phyloP scores from a whole-genome alignment of 768 basidiomycete species.

The Podaxis pistillaris region DNA sequence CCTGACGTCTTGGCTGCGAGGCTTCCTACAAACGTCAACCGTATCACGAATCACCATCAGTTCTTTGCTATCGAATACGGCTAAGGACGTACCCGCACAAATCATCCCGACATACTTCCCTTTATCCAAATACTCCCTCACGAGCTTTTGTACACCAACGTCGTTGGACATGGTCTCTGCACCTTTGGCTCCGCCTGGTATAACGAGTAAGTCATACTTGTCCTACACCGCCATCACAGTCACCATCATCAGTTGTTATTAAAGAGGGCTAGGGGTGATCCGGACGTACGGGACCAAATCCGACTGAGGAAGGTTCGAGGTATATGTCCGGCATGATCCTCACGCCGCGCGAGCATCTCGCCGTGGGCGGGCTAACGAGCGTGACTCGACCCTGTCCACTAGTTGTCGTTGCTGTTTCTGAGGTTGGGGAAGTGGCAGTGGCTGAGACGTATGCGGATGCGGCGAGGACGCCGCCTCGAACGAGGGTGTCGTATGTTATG shows the following conservation, averaged over 20 bases:
- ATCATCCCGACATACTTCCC: conserved; percentile 78
- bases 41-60: neutral
- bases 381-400: conserved; percentile 2
- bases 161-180: conserved; percentile 69
- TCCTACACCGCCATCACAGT: conserved; percentile 37
- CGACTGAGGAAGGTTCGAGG: conserved; percentile 35
- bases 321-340: conserved; percentile 66
- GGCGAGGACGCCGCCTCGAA: conserved; percentile 67
- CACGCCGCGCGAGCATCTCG: conserved; percentile 70
- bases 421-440: conserved; percentile 1
- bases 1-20: conserved; percentile 62
- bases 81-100: conserved; percentile 60
- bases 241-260: neutral
- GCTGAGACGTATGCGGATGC: conserved; percentile 60
- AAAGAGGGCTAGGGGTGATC: neutral
- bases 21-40: conserved; percentile 44
- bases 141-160: conserved; percentile 57
- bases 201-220: conserved; percentile 63
- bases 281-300: conserved; percentile 46
- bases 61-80: neutral
- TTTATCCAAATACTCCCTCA: conserved; percentile 51
- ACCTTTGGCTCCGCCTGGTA: conserved; percentile 79
- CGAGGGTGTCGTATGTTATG: conserved; percentile 79
- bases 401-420: neutral
- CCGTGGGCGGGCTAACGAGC: conserved; percentile 41